Base-by-base conservation (phyloP, 2,329 filamentous ascomycete genomes). In the Elsinoe batatas region DNA sequence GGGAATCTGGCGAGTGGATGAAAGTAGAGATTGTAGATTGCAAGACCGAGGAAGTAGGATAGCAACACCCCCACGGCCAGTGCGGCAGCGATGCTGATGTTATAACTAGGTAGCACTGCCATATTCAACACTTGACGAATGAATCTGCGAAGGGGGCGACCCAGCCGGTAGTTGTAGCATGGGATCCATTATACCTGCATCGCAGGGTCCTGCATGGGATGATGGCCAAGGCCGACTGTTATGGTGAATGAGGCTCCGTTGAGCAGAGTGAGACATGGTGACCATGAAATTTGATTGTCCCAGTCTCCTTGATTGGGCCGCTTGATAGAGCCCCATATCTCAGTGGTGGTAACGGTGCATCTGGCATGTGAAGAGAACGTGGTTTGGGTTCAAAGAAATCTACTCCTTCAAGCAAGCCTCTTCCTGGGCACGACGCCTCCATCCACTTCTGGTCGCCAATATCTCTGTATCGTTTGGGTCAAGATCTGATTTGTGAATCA, bases 1-100 rank as follows among this genome's bases (percentile, higher is more conserved):
- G 64, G 65, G 54, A 65, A 64, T 30, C 59, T 57, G 8, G 63
- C 59, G 6, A 67, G 58, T 35, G 64, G 64, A 47, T 59, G 55
- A 12, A 65, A 51, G 40, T 58, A 63, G 7, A 64, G 38, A 17
- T 61, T 60, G 47, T 64, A 64, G 5, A 65, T 46, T 10, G 57
- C 22, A 43, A 60, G 43, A n/a, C 47, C 51, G 33, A 57, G 10
- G n/a, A 58, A 18, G 40, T 62, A 63, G 38, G 20, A 42, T 3
- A 54, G 36, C 26, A 18, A 40, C 7, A 43, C 17, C 36, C 26
- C 30, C 33, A 15, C 49, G n/a, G 26, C 5, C 11, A 53, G 6
- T 17, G 38, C 15, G 15, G 15, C 13, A 17, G 15, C 2, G 15
- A 42, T 11, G 15, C 38, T 42, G 15, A 42, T 11, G 15, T 42